Evolutionary conservation across 495 filamentous ascomycete species (phyloP), one percentile per base, ranked within the genome.

Genomic region (Aspergillus panamensis): DNA sequence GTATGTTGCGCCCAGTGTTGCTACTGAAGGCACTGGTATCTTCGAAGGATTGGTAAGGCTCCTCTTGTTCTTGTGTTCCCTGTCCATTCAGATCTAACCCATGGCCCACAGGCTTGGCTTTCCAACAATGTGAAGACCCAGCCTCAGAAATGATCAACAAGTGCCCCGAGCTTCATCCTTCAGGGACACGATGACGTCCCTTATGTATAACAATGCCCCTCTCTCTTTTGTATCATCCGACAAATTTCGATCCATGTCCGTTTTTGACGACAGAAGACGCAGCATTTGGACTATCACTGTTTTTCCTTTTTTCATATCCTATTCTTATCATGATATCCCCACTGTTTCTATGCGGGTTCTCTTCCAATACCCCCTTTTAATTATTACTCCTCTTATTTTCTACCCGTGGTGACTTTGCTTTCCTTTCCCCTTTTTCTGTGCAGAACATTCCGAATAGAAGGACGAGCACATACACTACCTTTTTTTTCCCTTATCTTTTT

Each of bases 1-100:
- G 92, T 94, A 90, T 74, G 95, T 97, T 48, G 89, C 92, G 67
- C 95, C 95, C 35, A 96, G 91, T 75, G 92, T 93, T 65, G 94
- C 94, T 45, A 96, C 90, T 35, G 91, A 89, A 21, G 93, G 92
- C 31, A 94, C 94, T 62, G 95, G 94, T 65, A 84, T 98, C 59
- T 88, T 95, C 62, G 92, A 97, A 76, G 94, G 95, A 43, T 77
- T 98, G 69, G 87, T 90, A 79, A 75, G 82, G 25, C 5, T 25
- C 25, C 25, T 80, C 19, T 50, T 21, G 21, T 21, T 31, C 14
- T 21, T 19, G 44, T 54, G 8, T 10, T 45, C 44, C 37, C 48
- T 19, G 10, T 33, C 7, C 21, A 13, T 17, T 7, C 10, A 57
- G 61, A 39, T 61, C 58, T 59, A 55, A 58, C 59, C 57, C 51